Base-by-base conservation (phyloP, 768 basidiomycete genomes). In the Pisolithus albus region DNA sequence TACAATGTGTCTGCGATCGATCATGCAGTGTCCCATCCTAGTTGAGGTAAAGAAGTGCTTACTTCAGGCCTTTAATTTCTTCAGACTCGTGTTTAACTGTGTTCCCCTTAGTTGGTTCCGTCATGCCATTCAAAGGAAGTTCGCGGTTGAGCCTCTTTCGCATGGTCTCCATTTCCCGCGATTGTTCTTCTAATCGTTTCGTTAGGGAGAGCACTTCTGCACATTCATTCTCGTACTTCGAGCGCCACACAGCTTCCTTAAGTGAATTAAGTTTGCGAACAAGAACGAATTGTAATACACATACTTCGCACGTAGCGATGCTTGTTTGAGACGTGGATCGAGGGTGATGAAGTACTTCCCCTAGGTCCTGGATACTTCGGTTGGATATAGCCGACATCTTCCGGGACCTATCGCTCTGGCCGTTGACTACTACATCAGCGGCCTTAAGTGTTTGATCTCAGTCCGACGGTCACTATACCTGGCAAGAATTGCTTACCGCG, bases 21-120 rank as follows among this genome's bases (percentile, higher is more conserved):
- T 11, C 18, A 18, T 16, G 54, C 43, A 62, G 38, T 48, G 49
- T 16, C 32, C 7, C 6, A 9, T 34, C 11, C 34, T 15, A 34
- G 40, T 28, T 11, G 24, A 19, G n/a, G 13, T 36, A 39, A 32
- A 28, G 8, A 46, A 10, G 23, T 26, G 18, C 50, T 43, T 64
- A 90, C 88, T 93, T 93, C 38, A 94, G 77, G 7, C 92, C 92
- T 11, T 77, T 82, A 51, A 92, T 82, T 67, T 93, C 90, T 40
- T 75, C 71, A 6, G 72, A 62, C 56, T 86, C 84, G 19, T 80
- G 69, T 60, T 81, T 84, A 13, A 75, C 73, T 8, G 69, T 57
- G 2, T 72, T 10, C 7, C 41, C 67, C 39, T 63, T 66, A 5
- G 68, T 55, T 28, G 45, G 43, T 38, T 61, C 68, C 28, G 57